phyloP scores from a whole-genome alignment of 805 yeast species.

The Komagataella phaffii region DNA sequence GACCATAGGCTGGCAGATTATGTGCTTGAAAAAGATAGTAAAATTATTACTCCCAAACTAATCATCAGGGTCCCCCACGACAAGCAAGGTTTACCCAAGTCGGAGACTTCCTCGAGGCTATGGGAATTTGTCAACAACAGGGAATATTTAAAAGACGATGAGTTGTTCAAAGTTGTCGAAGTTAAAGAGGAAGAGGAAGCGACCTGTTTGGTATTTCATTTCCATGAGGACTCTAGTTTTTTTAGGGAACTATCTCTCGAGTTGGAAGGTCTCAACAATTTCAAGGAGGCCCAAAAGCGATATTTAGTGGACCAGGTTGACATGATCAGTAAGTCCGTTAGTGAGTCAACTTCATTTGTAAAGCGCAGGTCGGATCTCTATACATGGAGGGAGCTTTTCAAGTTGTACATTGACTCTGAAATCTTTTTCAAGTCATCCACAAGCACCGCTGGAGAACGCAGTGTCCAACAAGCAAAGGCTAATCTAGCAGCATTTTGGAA shows the following conservation, averaged over 20 bases:
- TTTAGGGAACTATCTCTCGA: conserved; percentile 46
- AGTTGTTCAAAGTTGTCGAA: conserved; percentile 1
- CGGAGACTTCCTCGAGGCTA: neutral
- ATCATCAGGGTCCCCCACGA: conserved; percentile 6
- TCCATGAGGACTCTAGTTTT: conserved; percentile 45
- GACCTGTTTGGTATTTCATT: conserved; percentile 7
- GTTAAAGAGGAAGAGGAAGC: neutral
- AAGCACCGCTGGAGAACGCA: conserved; percentile 27
- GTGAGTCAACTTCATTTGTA: conserved; percentile 25
- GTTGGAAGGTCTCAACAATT: conserved; percentile 30
- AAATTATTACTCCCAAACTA: conserved; percentile 21
- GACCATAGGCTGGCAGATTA: conserved; percentile 30
- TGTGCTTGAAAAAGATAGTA: conserved; percentile 14
- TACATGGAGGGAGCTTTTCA: conserved; percentile 59
- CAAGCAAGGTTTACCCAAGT: neutral
- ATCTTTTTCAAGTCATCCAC: conserved; percentile 46
- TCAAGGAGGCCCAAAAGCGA: conserved; percentile 27
- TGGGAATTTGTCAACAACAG: neutral
- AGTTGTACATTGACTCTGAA: conserved; percentile 50
- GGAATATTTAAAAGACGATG: conserved; percentile 7
- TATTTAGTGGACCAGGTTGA: conserved; percentile 29
- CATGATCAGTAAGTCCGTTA: conserved; percentile 23
- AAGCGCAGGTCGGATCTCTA: conserved; percentile 40
- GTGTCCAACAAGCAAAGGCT: conserved; percentile 28
- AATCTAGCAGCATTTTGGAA: conserved; percentile 27